Base-by-base conservation (phyloP, 768 basidiomycete genomes). In the Tephrocybe sp. region DNA sequence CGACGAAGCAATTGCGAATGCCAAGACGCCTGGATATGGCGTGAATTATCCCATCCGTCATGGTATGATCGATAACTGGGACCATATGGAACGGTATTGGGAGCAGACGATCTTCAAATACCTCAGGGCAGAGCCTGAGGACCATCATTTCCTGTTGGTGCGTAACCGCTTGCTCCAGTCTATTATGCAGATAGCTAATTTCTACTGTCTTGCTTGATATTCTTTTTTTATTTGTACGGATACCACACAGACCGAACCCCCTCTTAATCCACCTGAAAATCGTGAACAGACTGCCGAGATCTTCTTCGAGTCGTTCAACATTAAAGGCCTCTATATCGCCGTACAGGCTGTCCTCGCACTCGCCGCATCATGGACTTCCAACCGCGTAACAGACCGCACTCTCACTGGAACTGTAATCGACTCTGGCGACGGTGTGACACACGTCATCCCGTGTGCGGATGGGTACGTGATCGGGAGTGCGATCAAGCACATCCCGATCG, bases 51-150 rank as follows among this genome's bases (percentile, higher is more conserved):
- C 97, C 12, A 98, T 98, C 64, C 82, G 91, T 48, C 97, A 98
- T 64, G 96, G 96, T 20, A 87, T 91, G 87, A 96, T 97, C 63
- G 95, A 97, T 56, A 97, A 97, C 62, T 95, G 92, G 92, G 92
- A 95, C 67, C 85, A 97, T 59, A 98, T 98, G 95, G 96, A 98
- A 68, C 79, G 95, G 23, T 98, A 94, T 72, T 99, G 97, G 97
- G 94, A 97, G 68, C 96, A 99, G 76, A 92, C 89, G 58, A 98
- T 98, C 80, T 99, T 98, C 85, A 98, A 99, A 72, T 98, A 98
- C 74, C 78, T 99, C 54, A 80, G 96, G 50, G 95, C 95, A 7
- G 97, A 99, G 70, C 97, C 97, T 12, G 97, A 98, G 72, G 96
- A 98, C 72, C 97, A 98, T 69, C 90, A 98, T 70, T 98, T 99